Percentiles rank a stretch among this genome's conserved stretches.
phyloP scores from a whole-genome alignment of 2,329 filamentous ascomycete genomes.

The Ciborinia camelliae region DNA sequence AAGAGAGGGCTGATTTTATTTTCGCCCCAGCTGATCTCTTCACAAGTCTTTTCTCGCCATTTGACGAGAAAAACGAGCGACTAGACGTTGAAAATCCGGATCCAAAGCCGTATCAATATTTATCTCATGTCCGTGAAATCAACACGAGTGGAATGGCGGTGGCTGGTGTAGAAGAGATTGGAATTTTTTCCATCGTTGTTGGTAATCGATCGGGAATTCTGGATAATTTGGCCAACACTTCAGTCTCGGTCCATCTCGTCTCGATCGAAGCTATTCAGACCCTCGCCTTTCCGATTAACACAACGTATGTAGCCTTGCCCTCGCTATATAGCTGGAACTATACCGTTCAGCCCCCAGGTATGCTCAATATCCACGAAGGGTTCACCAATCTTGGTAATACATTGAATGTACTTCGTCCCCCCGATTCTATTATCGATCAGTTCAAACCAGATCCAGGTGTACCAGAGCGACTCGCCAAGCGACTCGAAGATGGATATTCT shows the following conservation, averaged over 20 bases:
- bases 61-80: background rate
- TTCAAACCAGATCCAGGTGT: background rate
- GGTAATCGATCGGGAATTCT: slow-evolving; percentile 38
- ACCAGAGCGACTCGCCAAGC: background rate
- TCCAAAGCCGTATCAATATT: slow-evolving; percentile 26
- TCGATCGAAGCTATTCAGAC: slow-evolving; percentile 40
- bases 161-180: slow-evolving; percentile 38
- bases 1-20: background rate
- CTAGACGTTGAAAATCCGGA: background rate
- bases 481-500: slow-evolving; percentile 42
- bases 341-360: slow-evolving; percentile 36
- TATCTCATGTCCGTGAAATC: slow-evolving; percentile 44
- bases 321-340: slow-evolving; percentile 44
- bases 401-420: background rate
- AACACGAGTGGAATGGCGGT: slow-evolving; percentile 41
- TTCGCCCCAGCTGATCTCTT: background rate
- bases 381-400: background rate
- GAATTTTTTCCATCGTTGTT: slow-evolving; percentile 40
- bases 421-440: background rate
- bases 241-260: slow-evolving; percentile 41
- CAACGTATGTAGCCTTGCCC: slow-evolving; percentile 29
- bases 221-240: slow-evolving; percentile 29
- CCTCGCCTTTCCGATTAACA: slow-evolving; percentile 15
- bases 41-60: background rate
- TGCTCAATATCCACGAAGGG: background rate